Evolutionary conservation across 306 rosid species (phyloP), one percentile per base, ranked within the genome.

Genomic region (Malus asiatica): DNA sequence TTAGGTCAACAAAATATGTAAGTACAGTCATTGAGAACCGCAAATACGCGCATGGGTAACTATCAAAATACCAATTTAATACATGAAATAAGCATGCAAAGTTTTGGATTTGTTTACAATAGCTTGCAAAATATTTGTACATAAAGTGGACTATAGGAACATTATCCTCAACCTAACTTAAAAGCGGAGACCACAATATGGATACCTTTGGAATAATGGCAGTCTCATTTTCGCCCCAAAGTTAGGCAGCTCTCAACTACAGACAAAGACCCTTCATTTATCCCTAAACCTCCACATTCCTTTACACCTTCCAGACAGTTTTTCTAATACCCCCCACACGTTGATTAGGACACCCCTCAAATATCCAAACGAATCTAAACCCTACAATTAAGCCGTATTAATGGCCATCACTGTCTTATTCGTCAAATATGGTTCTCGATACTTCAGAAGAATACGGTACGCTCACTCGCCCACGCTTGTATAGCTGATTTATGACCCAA

Each of bases 231-330:
- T 83, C 75, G 78, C 19, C 62, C 71, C 63, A 8, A 33, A 83
- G 83, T 79, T 83, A 83, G 87, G 87, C 84, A 79, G 73, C 74
- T 73, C 81, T 79, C 81, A 76, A 72, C 52, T 30, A 8, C 18
- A 60, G 78, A 79, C 76, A 79, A 72, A 9, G 84, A 79, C 87
- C 70, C 70, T 76, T 76, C 76, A 61, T 6, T 66, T 70, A 30
- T 33, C 48, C 81, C 76, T 75, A 55, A 74, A 59, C 38, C 59
- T 68, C 30, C 33, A 19, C 27, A 44, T 51, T 61, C 65, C 29
- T 33, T 38, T 33, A 22, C 62, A 45, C 40, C 15, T 33, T 63
- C 59, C 53, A 52, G 77, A 73, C 69, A 61, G 45, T 44, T 18
- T 11, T 73, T 60, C 69, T 42, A 15, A 11, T 44, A 18, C 70